Conservation (phyloP, 2,329 filamentous ascomycete species). For the Colletotrichum graminicola region DNA sequence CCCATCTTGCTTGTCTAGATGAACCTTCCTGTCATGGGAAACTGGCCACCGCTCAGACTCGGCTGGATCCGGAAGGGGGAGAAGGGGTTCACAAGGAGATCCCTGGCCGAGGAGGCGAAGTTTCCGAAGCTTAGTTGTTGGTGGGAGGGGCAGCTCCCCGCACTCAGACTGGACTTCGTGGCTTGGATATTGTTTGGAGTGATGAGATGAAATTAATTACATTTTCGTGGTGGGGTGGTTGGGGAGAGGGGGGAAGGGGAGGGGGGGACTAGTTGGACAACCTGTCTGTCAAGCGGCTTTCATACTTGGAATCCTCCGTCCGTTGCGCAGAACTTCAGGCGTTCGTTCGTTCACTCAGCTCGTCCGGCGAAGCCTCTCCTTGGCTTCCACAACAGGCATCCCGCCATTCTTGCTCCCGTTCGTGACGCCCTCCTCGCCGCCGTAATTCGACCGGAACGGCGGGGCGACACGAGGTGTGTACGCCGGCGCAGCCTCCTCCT, state of each 20-base stretch:
- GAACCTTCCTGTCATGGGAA: background rate
- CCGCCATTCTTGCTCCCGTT: slow-evolving; percentile 37
- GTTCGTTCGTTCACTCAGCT: background rate
- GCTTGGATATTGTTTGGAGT: background rate
- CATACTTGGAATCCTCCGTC: background rate
- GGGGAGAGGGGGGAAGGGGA: background rate
- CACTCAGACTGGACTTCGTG: background rate
- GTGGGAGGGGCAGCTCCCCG: background rate
- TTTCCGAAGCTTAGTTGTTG: background rate
- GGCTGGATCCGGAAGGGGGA: background rate
- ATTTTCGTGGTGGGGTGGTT: background rate
- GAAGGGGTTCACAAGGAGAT: background rate
- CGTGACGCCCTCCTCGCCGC: slow-evolving; percentile 28
- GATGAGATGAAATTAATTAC: background rate
- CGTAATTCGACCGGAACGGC: background rate
- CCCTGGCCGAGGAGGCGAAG: background rate
- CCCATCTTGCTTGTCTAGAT: background rate
- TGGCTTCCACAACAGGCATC: slow-evolving; percentile 29
- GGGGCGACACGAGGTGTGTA: slow-evolving; percentile 14
- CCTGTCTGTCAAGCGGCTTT: background rate
- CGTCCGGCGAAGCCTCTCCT: slow-evolving; percentile 24
- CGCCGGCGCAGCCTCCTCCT: slow-evolving; percentile 20
- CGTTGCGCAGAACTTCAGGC: background rate
- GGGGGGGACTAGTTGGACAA: background rate
- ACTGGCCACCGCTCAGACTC: background rate